Percentiles rank a stretch among this genome's conserved stretches.
These are phyloP conservation scores for Huiozyma naganishii DNA, from an alignment of 805 yeast genomes.

Conservation along the genomic window DNA sequence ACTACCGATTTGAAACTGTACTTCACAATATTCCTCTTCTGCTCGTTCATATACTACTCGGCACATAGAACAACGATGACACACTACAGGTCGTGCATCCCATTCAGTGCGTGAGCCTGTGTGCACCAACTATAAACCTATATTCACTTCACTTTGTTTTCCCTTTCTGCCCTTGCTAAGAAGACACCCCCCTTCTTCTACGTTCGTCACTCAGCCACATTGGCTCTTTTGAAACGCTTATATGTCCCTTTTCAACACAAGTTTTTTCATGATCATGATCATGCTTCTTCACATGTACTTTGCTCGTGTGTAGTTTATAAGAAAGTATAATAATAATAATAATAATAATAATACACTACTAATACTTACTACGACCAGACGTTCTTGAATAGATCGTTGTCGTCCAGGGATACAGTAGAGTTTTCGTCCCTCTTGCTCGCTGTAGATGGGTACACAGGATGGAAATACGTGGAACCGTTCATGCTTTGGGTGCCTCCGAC, in stretches of 20 bases:
- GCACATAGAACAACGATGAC: not conserved
- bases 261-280: too few relatives aligned
- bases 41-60: not conserved
- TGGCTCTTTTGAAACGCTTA: not conserved
- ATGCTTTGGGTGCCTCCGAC: not conserved
- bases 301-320: too few relatives aligned
- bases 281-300: too few relatives aligned
- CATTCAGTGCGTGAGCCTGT: not conserved
- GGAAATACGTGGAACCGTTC: not conserved
- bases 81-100: not conserved
- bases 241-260: not conserved
- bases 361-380: constrained; percentile 52
- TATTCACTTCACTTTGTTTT: not conserved
- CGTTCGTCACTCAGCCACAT: too few relatives aligned
- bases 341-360: too few relatives aligned
- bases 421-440: constrained; percentile 6
- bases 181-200: too few relatives aligned
- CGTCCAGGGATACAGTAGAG: constrained; percentile 34
- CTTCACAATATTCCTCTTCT: not conserved
- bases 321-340: too few relatives aligned
- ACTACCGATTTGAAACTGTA: not conserved
- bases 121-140: not conserved
- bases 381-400: constrained; percentile 53
- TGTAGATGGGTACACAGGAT: not conserved
- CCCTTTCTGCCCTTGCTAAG: not conserved